A percentile compares a stretch with the other conserved stretches of the same genome.
These are phyloP conservation scores for Hanseniaspora thailandica DNA, from an alignment of 805 yeast genomes.

Conservation along the genomic window DNA sequence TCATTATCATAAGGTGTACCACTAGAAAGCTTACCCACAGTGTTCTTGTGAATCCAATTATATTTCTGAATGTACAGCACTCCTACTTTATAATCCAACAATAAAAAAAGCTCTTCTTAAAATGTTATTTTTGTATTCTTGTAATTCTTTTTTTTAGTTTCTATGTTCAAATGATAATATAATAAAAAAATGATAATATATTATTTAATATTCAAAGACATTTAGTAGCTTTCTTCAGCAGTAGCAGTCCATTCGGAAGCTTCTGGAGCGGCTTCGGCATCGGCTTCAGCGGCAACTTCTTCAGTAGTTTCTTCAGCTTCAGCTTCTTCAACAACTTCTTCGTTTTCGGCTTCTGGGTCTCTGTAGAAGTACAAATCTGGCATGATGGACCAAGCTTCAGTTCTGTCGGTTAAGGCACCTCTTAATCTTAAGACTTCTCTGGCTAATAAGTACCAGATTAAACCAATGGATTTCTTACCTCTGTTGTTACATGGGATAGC, in stretches of 20 bases:
- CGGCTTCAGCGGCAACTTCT: slow-evolving; percentile 47
- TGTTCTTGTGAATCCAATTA: not conserved
- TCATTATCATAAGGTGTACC: not conserved
- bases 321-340: slow-evolving; percentile 52
- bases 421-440: slow-evolving; percentile 99
- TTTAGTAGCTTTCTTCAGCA: slow-evolving; percentile 14
- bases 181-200: slow-evolving; percentile 1
- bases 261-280: slow-evolving; percentile 19
- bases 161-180: not conserved
- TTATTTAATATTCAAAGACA: slow-evolving; percentile 1
- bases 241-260: slow-evolving; percentile 15
- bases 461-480: slow-evolving; percentile 99
- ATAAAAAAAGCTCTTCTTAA: no score
- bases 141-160: not conserved
- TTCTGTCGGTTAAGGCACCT: slow-evolving; percentile 93
- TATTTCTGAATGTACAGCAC: not conserved
- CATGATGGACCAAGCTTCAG: slow-evolving; percentile 97
- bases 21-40: no score
- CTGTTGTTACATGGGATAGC: slow-evolving; percentile 99
- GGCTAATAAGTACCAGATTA: slow-evolving; percentile 98
- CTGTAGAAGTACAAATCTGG: slow-evolving; percentile 99
- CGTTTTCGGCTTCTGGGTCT: slow-evolving; percentile 98
- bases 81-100: not conserved
- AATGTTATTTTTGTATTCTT: not conserved
- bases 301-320: slow-evolving; percentile 71